Evolutionary conservation across 352 stramenopile species (phyloP).

Genomic region (Phytophthora sansomeana): DNA sequence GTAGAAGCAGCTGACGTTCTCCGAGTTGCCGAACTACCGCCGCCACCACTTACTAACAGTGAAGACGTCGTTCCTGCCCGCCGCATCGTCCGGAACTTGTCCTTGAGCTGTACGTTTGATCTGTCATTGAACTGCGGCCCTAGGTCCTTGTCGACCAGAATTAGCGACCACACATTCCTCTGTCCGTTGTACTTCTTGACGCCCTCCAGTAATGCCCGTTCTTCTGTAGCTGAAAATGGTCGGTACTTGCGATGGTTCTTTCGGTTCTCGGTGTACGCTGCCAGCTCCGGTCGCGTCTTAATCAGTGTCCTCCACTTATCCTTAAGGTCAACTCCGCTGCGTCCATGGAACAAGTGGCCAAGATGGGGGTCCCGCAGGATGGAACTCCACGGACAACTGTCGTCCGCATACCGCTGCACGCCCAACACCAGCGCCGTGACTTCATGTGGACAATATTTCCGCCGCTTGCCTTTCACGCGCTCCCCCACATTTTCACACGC

Average conservation of each 20-base stretch:
- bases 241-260: constrained; percentile 90
- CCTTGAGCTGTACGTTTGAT: constrained; percentile 86
- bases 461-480: constrained; percentile 82
- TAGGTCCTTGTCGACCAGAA: constrained; percentile 83
- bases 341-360: constrained; percentile 78
- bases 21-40: constrained; percentile 55
- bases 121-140: constrained; percentile 84
- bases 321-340: constrained; percentile 83
- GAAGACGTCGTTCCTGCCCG: constrained; percentile 56
- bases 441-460: constrained; percentile 88
- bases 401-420: constrained; percentile 85
- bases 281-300: constrained; percentile 79
- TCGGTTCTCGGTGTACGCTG: constrained; percentile 84
- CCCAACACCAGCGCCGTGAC: constrained; percentile 83
- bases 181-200: constrained; percentile 89
- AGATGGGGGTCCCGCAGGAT: constrained; percentile 80
- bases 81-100: constrained; percentile 87
- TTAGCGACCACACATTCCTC: constrained; percentile 85
- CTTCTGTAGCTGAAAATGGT: constrained; percentile 79
- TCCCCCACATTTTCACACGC: constrained; percentile 86
- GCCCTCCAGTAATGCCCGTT: constrained; percentile 86
- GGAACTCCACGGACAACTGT: constrained; percentile 86
- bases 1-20: constrained; percentile 44
- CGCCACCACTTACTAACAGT: constrained; percentile 38
- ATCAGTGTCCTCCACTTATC: constrained; percentile 88